A percentile compares a stretch with the other conserved stretches of the same genome.
phyloP scores from a whole-genome alignment of 1,139 yeast species.

The Suhomyces terraborum region DNA sequence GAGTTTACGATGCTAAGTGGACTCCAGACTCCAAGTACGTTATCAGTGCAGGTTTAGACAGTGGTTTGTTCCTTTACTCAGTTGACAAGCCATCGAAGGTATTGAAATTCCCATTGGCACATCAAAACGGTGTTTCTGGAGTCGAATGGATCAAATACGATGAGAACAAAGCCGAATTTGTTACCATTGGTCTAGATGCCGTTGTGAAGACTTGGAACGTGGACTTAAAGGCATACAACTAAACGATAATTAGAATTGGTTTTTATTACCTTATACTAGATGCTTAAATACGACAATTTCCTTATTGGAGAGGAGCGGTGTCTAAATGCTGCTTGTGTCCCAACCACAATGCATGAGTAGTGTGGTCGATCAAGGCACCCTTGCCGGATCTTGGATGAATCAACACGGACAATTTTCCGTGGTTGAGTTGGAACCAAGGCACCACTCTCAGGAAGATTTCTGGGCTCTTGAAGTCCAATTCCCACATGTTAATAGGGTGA shows the following conservation, averaged over 20 bases:
- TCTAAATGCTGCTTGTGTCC: slow-evolving; percentile 38
- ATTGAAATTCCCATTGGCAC: slow-evolving; percentile 75
- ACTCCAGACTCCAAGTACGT: slow-evolving; percentile 68
- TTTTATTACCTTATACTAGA: not conserved
- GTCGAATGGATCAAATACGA: slow-evolving; percentile 63
- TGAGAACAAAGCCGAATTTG: slow-evolving; percentile 43
- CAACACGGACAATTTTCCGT: slow-evolving; percentile 52
- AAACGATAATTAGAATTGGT: not conserved
- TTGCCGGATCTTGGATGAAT: slow-evolving; percentile 53
- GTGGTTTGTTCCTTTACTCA: slow-evolving; percentile 77
- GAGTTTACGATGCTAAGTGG: slow-evolving; percentile 79
- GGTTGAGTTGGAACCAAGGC: slow-evolving; percentile 51
- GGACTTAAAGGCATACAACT: slow-evolving; percentile 26
- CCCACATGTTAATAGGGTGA: slow-evolving; percentile 53
- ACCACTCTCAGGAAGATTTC: slow-evolving; percentile 26
- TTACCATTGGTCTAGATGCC: slow-evolving; percentile 82
- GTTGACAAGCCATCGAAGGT: slow-evolving; percentile 77
- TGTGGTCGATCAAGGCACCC: slow-evolving; percentile 51
- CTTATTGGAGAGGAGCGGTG: slow-evolving; percentile 11
- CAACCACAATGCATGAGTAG: slow-evolving; percentile 55
- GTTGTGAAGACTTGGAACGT: slow-evolving; percentile 75
- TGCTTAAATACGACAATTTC: not conserved
- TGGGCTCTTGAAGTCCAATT: slow-evolving; percentile 39
- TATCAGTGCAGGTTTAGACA: slow-evolving; percentile 81
- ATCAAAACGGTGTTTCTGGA: slow-evolving; percentile 80